phyloP scores from a whole-genome alignment of 2,329 filamentous ascomycete species.

The Trichoderma semiorbis region DNA sequence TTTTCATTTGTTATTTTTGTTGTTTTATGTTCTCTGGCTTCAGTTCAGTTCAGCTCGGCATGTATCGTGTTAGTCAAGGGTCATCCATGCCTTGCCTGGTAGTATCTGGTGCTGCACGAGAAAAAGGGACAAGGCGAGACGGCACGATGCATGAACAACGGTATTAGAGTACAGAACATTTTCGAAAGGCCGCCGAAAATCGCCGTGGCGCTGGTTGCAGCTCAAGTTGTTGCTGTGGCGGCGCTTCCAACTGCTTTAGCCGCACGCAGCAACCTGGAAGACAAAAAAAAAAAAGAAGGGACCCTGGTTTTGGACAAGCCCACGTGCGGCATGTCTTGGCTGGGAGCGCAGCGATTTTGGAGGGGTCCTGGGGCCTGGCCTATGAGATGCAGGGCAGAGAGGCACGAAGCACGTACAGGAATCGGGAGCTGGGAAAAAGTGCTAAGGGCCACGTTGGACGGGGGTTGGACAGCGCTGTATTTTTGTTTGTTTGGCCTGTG shows the following conservation, averaged over 20 bases:
- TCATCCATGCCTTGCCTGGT: not conserved
- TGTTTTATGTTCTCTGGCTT: not conserved
- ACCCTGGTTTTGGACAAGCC: constrained; percentile 5
- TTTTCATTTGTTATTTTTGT: not conserved
- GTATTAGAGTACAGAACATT: no score
- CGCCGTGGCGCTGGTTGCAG: not conserved
- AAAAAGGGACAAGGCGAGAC: not conserved
- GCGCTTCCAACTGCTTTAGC: not conserved
- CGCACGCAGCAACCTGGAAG: not conserved
- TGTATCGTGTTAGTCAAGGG: not conserved
- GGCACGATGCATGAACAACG: not conserved
- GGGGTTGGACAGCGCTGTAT: constrained; percentile 2
- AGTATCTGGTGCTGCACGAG: not conserved
- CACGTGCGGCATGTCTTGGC: constrained; percentile 24
- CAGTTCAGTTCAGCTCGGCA: not conserved
- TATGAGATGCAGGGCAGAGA: not conserved
- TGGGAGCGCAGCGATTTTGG: constrained; percentile 10
- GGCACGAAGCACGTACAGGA: not conserved
- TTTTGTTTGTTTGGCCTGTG: not conserved
- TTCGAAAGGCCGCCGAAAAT: not conserved
- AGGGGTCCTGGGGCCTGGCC: not conserved
- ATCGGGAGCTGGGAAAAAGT: not conserved
- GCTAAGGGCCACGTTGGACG: not conserved
- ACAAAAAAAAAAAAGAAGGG: not conserved
- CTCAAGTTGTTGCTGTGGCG: not conserved